Evolutionary conservation across 2,329 filamentous ascomycete genomes (phyloP).

Genomic region (Penicillium expansum): DNA sequence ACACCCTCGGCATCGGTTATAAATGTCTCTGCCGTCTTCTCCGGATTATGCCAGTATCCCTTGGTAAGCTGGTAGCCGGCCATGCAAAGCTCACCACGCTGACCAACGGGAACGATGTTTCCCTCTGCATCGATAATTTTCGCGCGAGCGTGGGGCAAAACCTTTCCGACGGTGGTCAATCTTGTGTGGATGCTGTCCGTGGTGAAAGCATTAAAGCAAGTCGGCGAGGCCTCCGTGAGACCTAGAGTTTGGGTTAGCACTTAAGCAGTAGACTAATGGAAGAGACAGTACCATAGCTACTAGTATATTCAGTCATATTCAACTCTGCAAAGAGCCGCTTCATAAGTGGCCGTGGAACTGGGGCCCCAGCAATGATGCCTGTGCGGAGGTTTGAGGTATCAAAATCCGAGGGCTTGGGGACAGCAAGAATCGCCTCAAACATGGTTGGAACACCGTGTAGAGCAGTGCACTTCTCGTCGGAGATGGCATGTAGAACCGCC

Average conservation of each 20-base stretch:
- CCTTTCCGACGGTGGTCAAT: constrained; percentile 69
- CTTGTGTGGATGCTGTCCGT: constrained; percentile 66
- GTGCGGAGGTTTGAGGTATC: constrained; percentile 60
- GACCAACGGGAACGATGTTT: constrained; percentile 64
- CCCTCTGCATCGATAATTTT: constrained; percentile 71
- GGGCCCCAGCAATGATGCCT: constrained; percentile 75
- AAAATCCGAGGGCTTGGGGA: constrained; percentile 49
- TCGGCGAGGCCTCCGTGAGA: constrained; percentile 74
- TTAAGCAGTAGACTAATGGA: not conserved
- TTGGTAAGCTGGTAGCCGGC: constrained; percentile 69
- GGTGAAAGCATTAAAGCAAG: constrained; percentile 76
- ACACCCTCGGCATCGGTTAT: constrained; percentile 59
- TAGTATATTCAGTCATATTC: constrained; percentile 72
- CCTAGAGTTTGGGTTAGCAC: constrained; percentile 33
- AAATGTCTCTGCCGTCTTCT: constrained; percentile 71
- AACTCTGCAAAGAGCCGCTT: constrained; percentile 67
- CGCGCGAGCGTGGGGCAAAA: constrained; percentile 72
- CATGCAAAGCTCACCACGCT: constrained; percentile 72
- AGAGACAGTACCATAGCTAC: constrained; percentile 52
- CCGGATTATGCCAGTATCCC: constrained; percentile 64
- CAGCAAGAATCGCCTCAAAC: constrained; percentile 65
- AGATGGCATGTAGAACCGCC: constrained; percentile 65
- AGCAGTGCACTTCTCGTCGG: constrained; percentile 67
- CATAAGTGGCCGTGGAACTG: constrained; percentile 73
- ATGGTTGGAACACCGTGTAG: constrained; percentile 81